Base-by-base conservation (phyloP, 2,329 filamentous ascomycete genomes). In the Fusarium clavum region DNA sequence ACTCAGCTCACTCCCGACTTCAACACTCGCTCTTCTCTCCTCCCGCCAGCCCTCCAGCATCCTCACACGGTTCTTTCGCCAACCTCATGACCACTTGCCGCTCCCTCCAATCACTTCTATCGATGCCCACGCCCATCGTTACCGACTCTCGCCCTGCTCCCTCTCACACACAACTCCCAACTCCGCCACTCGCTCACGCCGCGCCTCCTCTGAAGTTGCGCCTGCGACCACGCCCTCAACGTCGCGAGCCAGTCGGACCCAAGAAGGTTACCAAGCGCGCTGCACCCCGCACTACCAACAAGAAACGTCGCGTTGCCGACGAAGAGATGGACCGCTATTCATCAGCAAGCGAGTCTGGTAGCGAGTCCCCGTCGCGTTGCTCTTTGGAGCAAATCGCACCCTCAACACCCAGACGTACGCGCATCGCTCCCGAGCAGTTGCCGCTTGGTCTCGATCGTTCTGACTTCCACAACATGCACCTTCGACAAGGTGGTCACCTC, bases 21-120 rank as follows among this genome's bases (percentile, higher is more conserved):
- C 83, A 84, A 76, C 84, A 46, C 81, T 87, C 75, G 85, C 71
- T 89, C 77, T 84, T 85, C 67, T 90, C 88, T 55, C 88, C 88
- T 52, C 88, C 88, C 57, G 82, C 87, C 72, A 86, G 86, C 77
- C 86, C 87, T 57, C 84, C 86, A 8, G 80, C 82, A 30, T 74
- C 81, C 47, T 77, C 84, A 24, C 81, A 84, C 64, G 79, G 79
- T 54, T 80, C 85, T 22, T 80, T 89, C 70, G 82, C 81, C 75
- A 86, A 86, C 78, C 84, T 90, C 74, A 85, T 88, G 78, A 84
- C 81, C 64, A 86, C 87, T 48, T 90, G 88, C 76, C 87, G 87
- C 77, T 87, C 85, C 8, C 84, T 90, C 1, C 88, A 91, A 74
- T 85, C 85, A 4, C 86, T 90, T 73, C 83, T 90, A 64, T 79